Conservation (phyloP, 495 filamentous ascomycete species). For the Trichoderma erinaceum region DNA sequence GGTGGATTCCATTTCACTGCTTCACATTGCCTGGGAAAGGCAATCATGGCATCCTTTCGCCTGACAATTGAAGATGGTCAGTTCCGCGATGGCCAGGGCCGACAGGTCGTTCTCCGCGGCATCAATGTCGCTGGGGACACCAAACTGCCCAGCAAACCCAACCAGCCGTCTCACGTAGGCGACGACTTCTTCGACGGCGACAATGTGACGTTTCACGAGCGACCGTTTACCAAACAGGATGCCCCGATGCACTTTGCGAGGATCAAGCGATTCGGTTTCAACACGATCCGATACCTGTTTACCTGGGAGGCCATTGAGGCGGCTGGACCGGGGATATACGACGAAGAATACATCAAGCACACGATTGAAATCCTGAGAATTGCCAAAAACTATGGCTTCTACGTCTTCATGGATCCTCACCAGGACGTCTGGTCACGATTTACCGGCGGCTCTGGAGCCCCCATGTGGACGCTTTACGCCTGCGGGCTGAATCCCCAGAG, state of each 20-base stretch:
- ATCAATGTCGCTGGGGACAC: slow-evolving; percentile 62
- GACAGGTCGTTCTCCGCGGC: slow-evolving; percentile 52
- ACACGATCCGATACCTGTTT: slow-evolving; percentile 91
- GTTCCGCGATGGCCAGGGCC: slow-evolving; percentile 60
- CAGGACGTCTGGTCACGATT: slow-evolving; percentile 98
- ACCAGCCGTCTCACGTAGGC: slow-evolving; percentile 70
- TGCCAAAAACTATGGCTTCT: slow-evolving; percentile 87
- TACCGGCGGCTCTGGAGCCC: slow-evolving; percentile 88
- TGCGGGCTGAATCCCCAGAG: slow-evolving; percentile 78
- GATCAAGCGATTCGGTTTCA: slow-evolving; percentile 84
- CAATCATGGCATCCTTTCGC: slow-evolving; percentile 42
- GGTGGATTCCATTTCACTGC: not conserved
- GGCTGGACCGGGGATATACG: slow-evolving; percentile 86
- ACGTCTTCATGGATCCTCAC: slow-evolving; percentile 95
- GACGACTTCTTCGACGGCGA: slow-evolving; percentile 90
- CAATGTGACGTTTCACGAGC: slow-evolving; percentile 78
- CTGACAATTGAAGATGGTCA: slow-evolving; percentile 75
- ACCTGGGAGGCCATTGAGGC: slow-evolving; percentile 99
- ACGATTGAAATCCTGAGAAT: slow-evolving; percentile 78
- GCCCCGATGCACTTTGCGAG: slow-evolving; percentile 84
- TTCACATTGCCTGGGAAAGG: not conserved
- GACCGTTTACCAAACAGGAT: slow-evolving; percentile 77
- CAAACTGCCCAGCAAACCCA: slow-evolving; percentile 65
- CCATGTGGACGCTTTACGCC: slow-evolving; percentile 96
- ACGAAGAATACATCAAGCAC: slow-evolving; percentile 87